phyloP scores from a whole-genome alignment of 2,329 filamentous ascomycete species.

The Orbilia blumenaviensis region DNA sequence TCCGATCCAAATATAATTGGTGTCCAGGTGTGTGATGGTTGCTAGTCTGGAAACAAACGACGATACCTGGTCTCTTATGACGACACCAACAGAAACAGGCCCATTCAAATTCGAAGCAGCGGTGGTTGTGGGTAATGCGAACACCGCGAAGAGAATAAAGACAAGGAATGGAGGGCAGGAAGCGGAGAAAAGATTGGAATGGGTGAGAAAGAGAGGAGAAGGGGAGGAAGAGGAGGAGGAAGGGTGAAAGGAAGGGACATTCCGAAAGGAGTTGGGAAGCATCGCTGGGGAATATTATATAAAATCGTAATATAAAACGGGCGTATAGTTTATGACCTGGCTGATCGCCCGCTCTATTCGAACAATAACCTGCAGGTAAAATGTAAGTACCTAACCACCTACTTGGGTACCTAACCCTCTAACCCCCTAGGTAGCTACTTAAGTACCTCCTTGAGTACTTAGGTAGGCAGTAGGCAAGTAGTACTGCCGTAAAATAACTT shows the following conservation, averaged over 20 bases:
- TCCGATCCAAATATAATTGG: constrained; percentile 26
- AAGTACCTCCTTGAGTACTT: no score
- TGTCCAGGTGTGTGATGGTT: constrained; percentile 13
- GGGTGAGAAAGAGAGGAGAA: neutral
- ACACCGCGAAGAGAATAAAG: constrained; percentile 17
- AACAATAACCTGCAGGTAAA: neutral
- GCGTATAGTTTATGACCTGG: neutral
- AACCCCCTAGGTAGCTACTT: no score
- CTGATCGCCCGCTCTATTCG: constrained; percentile 7
- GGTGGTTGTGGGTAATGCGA: constrained; percentile 18
- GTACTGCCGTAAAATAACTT: constrained; percentile 9
- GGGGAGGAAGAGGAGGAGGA: neutral
- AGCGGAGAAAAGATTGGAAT: neutral
- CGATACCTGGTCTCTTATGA: constrained; percentile 34
- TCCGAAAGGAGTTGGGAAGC: constrained; percentile 9
- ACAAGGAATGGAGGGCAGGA: neutral
- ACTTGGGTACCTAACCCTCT: no score
- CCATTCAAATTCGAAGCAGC: constrained; percentile 50
- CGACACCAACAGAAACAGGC: constrained; percentile 20
- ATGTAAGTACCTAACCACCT: no score
- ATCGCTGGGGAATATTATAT: constrained; percentile 16
- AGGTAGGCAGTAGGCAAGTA: no score
- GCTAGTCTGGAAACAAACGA: constrained; percentile 15
- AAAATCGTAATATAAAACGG: constrained; percentile 22
- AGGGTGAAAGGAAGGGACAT: neutral